Conservation (phyloP, 306 rosid genomes). For the Geum urbanum region DNA sequence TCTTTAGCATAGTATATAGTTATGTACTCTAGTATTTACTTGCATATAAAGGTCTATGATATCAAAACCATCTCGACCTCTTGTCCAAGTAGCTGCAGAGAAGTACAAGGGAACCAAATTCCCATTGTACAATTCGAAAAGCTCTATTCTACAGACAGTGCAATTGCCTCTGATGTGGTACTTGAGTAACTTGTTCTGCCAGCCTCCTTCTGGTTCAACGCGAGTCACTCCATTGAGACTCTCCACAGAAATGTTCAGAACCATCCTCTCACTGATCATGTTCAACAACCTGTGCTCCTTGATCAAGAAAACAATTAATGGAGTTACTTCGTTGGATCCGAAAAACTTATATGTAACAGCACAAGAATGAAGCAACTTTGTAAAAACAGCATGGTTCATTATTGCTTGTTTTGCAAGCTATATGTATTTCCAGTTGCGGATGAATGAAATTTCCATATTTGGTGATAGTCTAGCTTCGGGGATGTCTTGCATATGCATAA, state of each 20-base stretch:
- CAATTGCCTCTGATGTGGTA: slow-evolving; percentile 7
- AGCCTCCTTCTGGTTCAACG: slow-evolving; percentile 2
- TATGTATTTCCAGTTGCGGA: neutral
- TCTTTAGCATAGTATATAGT: too few relatives aligned
- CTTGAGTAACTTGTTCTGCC: slow-evolving; percentile 3
- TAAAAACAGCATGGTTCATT: too few relatives aligned
- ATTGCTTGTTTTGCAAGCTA: neutral
- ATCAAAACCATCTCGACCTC: neutral
- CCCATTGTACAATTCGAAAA: neutral
- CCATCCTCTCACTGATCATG: neutral
- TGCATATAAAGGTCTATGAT: neutral
- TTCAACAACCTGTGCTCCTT: neutral
- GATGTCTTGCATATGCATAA: neutral
- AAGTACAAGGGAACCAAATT: neutral
- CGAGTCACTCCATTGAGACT: neutral
- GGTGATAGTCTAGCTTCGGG: neutral
- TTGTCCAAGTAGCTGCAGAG: neutral
- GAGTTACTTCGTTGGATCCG: neutral
- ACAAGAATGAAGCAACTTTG: neutral
- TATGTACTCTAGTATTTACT: neutral
- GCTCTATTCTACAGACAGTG: neutral
- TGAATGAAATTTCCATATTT: neutral
- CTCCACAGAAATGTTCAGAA: slow-evolving; percentile 7
- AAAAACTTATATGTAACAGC: neutral
- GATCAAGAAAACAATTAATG: neutral